Conservation (phyloP, 2,329 filamentous ascomycete species). For the Periglandula ipomoeae region DNA sequence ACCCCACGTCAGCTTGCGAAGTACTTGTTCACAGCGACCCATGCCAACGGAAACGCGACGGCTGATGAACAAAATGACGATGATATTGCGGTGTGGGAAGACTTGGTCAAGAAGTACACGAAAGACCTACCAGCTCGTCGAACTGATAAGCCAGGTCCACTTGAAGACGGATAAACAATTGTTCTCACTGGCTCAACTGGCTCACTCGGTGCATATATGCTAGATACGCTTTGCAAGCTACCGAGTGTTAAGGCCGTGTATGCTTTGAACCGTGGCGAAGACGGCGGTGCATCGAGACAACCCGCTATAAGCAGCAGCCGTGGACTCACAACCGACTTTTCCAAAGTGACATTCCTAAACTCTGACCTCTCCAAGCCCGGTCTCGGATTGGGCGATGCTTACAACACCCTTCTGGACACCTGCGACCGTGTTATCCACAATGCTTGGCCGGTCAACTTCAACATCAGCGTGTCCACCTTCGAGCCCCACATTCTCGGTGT, state of each 20-base stretch:
- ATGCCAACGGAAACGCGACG: conserved; percentile 6
- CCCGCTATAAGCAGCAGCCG: conserved; percentile 24
- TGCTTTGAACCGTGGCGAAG: conserved; percentile 18
- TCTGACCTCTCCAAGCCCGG: conserved; percentile 35
- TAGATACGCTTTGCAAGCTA: conserved; percentile 24
- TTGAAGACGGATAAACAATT: conserved; percentile 41
- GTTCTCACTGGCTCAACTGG: conserved; percentile 84
- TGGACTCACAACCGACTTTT: conserved; percentile 26
- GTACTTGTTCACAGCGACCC: conserved; percentile 3
- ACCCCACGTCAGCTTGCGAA: conserved; percentile 18
- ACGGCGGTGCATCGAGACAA: conserved; percentile 31
- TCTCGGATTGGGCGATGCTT: conserved; percentile 35
- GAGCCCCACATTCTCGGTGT: conserved; percentile 40
- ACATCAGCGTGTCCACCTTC: conserved; percentile 38
- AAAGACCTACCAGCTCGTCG: conserved; percentile 14
- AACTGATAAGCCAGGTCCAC: conserved; percentile 14
- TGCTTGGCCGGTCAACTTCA: conserved; percentile 42
- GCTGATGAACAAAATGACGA: neutral
- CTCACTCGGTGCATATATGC: conserved; percentile 72
- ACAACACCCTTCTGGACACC: conserved; percentile 26
- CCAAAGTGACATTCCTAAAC: conserved; percentile 36
- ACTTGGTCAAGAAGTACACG: conserved; percentile 21
- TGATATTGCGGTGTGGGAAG: conserved; percentile 7
- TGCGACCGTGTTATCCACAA: conserved; percentile 43
- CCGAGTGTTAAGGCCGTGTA: conserved; percentile 15